These are phyloP conservation scores for Botryotinia calthae DNA, from an alignment of 2,329 filamentous ascomycete genomes.

Conservation along the genomic window DNA sequence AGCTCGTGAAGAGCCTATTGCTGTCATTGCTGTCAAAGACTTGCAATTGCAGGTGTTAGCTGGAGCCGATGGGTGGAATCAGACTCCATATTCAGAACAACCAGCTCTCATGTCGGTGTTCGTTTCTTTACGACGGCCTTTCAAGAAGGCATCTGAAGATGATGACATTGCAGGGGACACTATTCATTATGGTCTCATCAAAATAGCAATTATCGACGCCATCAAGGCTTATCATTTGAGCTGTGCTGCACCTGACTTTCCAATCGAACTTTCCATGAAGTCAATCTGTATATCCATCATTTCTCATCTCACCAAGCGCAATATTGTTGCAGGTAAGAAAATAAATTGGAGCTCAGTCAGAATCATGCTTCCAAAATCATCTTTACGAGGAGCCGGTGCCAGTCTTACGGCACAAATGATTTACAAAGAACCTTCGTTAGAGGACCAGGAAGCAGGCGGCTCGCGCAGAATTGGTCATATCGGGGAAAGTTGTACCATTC, in stretches of 20 bases:
- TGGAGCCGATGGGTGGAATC: slow-evolving; percentile 59
- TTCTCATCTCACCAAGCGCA: background rate
- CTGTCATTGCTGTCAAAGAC: slow-evolving; percentile 11
- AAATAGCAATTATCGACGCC: slow-evolving; percentile 59
- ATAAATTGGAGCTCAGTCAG: slow-evolving; percentile 41
- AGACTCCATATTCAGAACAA: slow-evolving; percentile 48
- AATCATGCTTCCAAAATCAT: slow-evolving; percentile 64
- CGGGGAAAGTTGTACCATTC: slow-evolving; percentile 32
- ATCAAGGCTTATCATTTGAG: slow-evolving; percentile 17
- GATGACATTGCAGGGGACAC: slow-evolving; percentile 68
- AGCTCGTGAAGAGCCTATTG: background rate
- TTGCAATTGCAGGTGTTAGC: background rate
- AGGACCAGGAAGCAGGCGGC: background rate
- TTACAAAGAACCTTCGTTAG: slow-evolving; percentile 28
- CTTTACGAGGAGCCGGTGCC: slow-evolving; percentile 61
- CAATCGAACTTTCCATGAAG: background rate
- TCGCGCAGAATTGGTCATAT: background rate
- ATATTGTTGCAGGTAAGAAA: background rate
- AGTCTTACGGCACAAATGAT: slow-evolving; percentile 46
- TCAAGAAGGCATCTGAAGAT: slow-evolving; percentile 54
- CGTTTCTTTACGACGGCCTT: slow-evolving; percentile 54
- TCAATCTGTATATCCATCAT: background rate
- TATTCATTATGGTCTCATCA: slow-evolving; percentile 70
- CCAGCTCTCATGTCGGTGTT: slow-evolving; percentile 60
- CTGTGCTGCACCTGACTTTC: rapidly evolving